Evolutionary conservation across 2,329 filamentous ascomycete genomes (phyloP), one percentile per base, ranked within the genome.

Genomic region (Phialemoniopsis sp.): DNA sequence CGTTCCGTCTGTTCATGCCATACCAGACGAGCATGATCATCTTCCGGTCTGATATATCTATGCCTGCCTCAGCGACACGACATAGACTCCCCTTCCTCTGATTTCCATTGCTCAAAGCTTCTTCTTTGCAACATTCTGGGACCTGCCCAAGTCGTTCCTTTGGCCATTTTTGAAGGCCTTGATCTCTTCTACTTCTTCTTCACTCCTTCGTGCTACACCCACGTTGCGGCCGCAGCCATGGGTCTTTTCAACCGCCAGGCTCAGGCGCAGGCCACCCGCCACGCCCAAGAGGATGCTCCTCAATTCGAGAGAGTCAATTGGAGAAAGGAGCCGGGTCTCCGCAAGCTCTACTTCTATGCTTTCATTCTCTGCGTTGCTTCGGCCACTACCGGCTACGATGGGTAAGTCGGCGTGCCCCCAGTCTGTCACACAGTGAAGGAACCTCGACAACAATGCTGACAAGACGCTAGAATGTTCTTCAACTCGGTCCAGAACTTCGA

Each of bases 361-460:
- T 57, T 70, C 46, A 57, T 75, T 38, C 67, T 76, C 39, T 74
- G 68, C 48, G 58, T 77, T 47, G 72, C 70, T 36, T 78, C 74
- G 19, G 74, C 75, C 13, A 77, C 74, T 29, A 78, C 73, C 29
- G 69, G 72, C 50, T 75, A 76, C 55, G 70, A 76, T 68, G 70
- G 69, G 72, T 75, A 60, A 44, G 64, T 40, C 4, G 10, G 6
- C 21, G 21, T 26, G 21, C 10, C 21, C 6, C 6, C 21, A 26
- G 21, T 26, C 21, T 13, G n/a, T 26, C n/a, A n/a, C n/a, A n/a
- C n/a, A n/a, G n/a, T 19, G 16, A 31, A 31, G 34, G 31, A 16
- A n/a, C n/a, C n/a, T n/a, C 14, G 8, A 12, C 29, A 9, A 2
- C 32, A 8, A 9, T 18, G 17, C 44, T 45, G 16, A 45, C 37